Percentiles rank a stretch among this genome's conserved stretches.
phyloP scores from a whole-genome alignment of 208 protist genomes.

The Crithidia thermophila region DNA sequence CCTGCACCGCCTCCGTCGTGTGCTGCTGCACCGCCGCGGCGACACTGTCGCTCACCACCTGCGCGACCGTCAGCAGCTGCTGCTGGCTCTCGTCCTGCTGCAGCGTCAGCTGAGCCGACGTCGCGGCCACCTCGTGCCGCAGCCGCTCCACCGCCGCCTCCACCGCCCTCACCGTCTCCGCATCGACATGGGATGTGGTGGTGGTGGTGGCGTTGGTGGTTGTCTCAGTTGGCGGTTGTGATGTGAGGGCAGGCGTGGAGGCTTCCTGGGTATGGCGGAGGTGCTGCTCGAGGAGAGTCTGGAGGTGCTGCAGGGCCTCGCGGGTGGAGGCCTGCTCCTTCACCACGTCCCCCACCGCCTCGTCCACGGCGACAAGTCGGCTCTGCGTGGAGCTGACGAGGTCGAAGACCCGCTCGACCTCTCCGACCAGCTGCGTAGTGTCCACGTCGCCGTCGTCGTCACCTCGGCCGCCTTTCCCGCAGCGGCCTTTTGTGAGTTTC shows the following conservation, averaged over 20 bases:
- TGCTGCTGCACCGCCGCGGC: constrained; percentile 40
- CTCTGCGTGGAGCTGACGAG: constrained; percentile 35
- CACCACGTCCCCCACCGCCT: constrained; percentile 35
- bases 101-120: constrained; percentile 23
- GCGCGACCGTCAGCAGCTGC: constrained; percentile 53
- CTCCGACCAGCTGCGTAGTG: constrained; percentile 12
- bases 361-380: constrained; percentile 45
- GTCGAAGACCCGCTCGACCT: constrained; percentile 28
- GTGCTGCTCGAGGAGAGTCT: constrained; percentile 28
- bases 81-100: constrained; percentile 41
- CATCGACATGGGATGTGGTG: neutral
- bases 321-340: constrained; percentile 43
- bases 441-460: constrained; percentile 11
- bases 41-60: constrained; percentile 77
- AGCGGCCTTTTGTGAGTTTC: constrained; percentile 32
- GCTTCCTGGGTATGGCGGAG: constrained; percentile 16
- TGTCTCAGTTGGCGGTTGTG: neutral
- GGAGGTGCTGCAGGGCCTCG: constrained; percentile 35
- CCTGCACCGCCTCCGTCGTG: constrained; percentile 26
- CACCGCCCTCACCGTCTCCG: constrained; percentile 6
- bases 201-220: neutral
- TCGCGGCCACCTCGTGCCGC: constrained; percentile 25
- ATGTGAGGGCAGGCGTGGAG: no score
- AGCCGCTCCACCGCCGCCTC: constrained; percentile 37
- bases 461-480: neutral